phyloP scores from a whole-genome alignment of 2,329 filamentous ascomycete genomes.

The Colletotrichum ledebouriae region DNA sequence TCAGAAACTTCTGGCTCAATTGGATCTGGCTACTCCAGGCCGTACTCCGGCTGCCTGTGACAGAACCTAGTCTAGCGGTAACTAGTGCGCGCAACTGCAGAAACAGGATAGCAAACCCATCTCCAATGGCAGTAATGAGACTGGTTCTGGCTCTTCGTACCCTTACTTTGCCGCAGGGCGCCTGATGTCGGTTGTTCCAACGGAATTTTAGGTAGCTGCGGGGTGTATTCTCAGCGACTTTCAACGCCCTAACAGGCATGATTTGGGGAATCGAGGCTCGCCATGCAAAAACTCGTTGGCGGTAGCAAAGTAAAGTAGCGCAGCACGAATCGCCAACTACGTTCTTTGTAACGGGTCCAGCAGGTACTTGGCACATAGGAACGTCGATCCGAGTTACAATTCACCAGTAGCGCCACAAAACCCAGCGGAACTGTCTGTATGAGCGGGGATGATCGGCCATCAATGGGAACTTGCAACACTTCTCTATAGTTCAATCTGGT shows the following conservation, averaged over 20 bases:
- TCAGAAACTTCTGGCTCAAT: slow-evolving; percentile 13
- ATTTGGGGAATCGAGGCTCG: too few relatives aligned
- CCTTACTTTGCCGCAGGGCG: neutral
- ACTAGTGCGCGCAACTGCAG: slow-evolving; percentile 2
- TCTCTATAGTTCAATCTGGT: slow-evolving; percentile 1
- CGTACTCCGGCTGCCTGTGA: slow-evolving; percentile 1
- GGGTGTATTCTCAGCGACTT: neutral
- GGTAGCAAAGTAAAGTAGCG: neutral
- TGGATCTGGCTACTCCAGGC: slow-evolving; percentile 1
- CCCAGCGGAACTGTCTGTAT: slow-evolving; percentile 17
- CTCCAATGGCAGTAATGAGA: slow-evolving; percentile 6
- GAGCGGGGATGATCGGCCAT: slow-evolving; percentile 33
- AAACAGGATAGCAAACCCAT: neutral
- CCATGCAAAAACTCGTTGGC: neutral
- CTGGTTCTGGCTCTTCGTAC: neutral
- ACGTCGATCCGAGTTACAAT: slow-evolving; percentile 38
- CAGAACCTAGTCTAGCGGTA: slow-evolving; percentile 20
- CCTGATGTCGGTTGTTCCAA: too few relatives aligned
- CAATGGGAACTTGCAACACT: neutral
- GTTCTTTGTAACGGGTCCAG: slow-evolving; percentile 24
- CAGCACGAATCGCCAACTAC: slow-evolving; percentile 21
- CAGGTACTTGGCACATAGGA: slow-evolving; percentile 32
- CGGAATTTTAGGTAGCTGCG: too few relatives aligned
- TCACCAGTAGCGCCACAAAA: slow-evolving; percentile 33
- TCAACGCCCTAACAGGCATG: neutral